Percentiles rank a stretch among this genome's conserved stretches.
These are phyloP conservation scores for Zygosaccharomyces bisporus DNA, from an alignment of 805 yeast species.

Conservation along the genomic window DNA sequence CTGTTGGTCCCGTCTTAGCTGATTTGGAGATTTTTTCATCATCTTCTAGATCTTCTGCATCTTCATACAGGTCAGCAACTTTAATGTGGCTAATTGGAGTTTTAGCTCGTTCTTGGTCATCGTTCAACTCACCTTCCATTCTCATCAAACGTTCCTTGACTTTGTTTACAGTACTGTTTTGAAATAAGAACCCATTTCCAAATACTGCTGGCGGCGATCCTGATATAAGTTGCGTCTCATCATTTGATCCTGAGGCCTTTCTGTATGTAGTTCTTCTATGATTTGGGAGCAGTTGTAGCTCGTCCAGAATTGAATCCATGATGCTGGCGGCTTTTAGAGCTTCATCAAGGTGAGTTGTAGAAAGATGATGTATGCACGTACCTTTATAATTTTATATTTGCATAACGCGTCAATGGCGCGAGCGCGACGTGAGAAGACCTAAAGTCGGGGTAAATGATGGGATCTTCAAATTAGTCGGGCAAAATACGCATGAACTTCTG, in stretches of 20 bases:
- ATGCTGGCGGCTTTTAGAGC: not conserved
- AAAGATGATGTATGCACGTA: not conserved
- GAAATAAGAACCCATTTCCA: constrained; percentile 28
- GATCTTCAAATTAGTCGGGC: too few species aligned
- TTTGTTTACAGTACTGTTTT: constrained; percentile 18
- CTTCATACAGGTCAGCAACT: constrained; percentile 25
- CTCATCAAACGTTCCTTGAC: constrained; percentile 27
- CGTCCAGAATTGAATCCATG: constrained; percentile 29
- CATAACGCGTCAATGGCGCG: not conserved
- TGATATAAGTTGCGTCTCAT: constrained; percentile 6
- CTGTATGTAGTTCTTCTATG: constrained; percentile 27
- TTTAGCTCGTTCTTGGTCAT: not conserved
- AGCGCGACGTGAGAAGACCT: not conserved
- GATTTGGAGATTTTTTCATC: not conserved
- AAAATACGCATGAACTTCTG: too few species aligned
- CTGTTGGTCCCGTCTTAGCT: not conserved
- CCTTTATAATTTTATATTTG: not conserved
- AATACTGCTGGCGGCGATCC: constrained; percentile 9
- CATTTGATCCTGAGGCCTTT: constrained; percentile 16
- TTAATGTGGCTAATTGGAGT: constrained; percentile 11
- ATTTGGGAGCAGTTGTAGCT: constrained; percentile 12
- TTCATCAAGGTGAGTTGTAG: not conserved
- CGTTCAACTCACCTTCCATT: not conserved
- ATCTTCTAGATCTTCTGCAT: constrained; percentile 20
- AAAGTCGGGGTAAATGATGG: too few species aligned